These are phyloP conservation scores for Strobilomyces echinocephalus DNA, from an alignment of 768 basidiomycete species.

Conservation along the genomic window DNA sequence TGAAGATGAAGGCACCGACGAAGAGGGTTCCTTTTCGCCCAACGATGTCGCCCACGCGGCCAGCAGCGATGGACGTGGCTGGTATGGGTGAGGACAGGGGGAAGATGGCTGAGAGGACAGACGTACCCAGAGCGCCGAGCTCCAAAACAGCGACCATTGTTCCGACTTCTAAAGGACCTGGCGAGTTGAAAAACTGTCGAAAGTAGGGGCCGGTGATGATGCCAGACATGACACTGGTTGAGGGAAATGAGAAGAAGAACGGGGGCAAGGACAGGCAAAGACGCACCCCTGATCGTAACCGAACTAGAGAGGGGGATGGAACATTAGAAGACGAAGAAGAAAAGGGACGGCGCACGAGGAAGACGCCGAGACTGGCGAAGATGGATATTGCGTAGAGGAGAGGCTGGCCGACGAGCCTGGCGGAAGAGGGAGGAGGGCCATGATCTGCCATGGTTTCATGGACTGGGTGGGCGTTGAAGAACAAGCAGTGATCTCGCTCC, in stretches of 20 bases:
- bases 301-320: constrained; percentile 41
- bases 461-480: constrained; percentile 21
- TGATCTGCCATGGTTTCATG: constrained; percentile 54
- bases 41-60: constrained; percentile 79
- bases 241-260: constrained; percentile 1
- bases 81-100: constrained; percentile 1
- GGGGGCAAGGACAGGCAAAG: constrained; percentile 3
- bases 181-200: constrained; percentile 75
- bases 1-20: constrained; percentile 78
- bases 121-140: constrained; percentile 82
- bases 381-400: constrained; percentile 76
- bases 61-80: constrained; percentile 90
- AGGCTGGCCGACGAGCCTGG: constrained; percentile 69
- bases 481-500: not conserved
- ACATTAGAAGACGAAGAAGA: constrained; percentile 1
- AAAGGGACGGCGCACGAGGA: constrained; percentile 52
- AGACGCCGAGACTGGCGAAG: constrained; percentile 81
- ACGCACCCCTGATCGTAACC: constrained; percentile 82
- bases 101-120: not conserved
- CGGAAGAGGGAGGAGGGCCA: constrained; percentile 27
- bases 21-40: constrained; percentile 84
- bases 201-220: constrained; percentile 88
- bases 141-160: constrained; percentile 96
- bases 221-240: constrained; percentile 76
- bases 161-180: constrained; percentile 70